Evolutionary conservation across 2,329 filamentous ascomycete genomes (phyloP).

Genomic region (Helminthosporium solani): DNA sequence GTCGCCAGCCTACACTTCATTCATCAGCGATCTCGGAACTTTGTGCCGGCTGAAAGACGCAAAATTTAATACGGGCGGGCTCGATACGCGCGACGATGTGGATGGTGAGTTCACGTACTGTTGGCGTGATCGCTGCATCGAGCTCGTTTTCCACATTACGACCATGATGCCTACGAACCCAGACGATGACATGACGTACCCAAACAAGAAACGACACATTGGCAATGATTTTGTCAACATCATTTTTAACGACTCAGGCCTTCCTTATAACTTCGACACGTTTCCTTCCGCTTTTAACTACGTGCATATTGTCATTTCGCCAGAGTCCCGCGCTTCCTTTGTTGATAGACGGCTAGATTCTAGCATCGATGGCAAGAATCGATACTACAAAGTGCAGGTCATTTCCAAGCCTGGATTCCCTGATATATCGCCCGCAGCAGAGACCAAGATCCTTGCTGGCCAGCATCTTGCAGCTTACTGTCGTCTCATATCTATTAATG

Average conservation of each 20-base stretch:
- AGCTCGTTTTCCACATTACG: slow-evolving; percentile 92
- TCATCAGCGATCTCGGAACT: slow-evolving; percentile 79
- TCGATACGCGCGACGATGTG: slow-evolving; percentile 73
- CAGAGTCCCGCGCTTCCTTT: slow-evolving; percentile 76
- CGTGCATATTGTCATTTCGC: slow-evolving; percentile 93
- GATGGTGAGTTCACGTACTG: slow-evolving; percentile 90
- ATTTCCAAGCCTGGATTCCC: slow-evolving; percentile 88
- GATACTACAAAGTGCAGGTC: slow-evolving; percentile 86
- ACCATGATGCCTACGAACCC: slow-evolving; percentile 95
- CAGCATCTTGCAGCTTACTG: slow-evolving; percentile 82
- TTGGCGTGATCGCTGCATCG: slow-evolving; percentile 92
- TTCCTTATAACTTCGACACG: slow-evolving; percentile 83
- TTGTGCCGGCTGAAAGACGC: slow-evolving; percentile 78
- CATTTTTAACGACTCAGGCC: slow-evolving; percentile 94
- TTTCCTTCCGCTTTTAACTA: slow-evolving; percentile 96
- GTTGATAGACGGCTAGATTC: slow-evolving; percentile 55
- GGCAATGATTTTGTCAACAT: slow-evolving; percentile 99
- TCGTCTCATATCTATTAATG: slow-evolving; percentile 84
- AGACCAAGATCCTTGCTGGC: slow-evolving; percentile 84
- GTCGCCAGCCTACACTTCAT: slow-evolving; percentile 83
- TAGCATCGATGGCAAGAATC: slow-evolving; percentile 44
- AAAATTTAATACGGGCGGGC: slow-evolving; percentile 87
- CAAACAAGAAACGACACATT: slow-evolving; percentile 89
- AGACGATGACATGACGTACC: slow-evolving; percentile 69
- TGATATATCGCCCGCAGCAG: slow-evolving; percentile 83